A percentile compares a stretch with the other conserved stretches of the same genome.
phyloP scores from a whole-genome alignment of 2,329 filamentous ascomycete genomes.

The Polychaeton citri region DNA sequence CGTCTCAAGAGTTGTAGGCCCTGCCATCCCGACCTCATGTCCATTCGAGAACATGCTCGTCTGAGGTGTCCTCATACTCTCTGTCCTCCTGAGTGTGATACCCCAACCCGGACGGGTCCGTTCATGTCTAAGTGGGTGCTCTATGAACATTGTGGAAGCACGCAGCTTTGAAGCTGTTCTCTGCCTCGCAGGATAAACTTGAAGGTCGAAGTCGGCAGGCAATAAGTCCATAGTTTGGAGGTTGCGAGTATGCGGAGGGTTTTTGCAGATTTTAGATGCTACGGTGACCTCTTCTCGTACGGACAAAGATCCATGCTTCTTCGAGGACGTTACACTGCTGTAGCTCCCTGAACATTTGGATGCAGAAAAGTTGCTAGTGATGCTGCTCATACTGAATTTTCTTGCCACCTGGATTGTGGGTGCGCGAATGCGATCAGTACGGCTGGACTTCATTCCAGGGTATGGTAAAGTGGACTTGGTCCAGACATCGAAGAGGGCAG shows the following conservation, averaged over 20 bases:
- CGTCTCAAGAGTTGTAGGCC: background rate
- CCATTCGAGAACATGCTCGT: background rate
- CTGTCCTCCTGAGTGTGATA: background rate
- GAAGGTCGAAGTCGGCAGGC: background rate
- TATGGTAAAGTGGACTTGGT: slow-evolving; percentile 68
- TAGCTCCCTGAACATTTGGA: slow-evolving; percentile 54
- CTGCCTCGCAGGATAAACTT: background rate
- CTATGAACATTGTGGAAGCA: background rate
- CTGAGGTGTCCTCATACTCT: background rate
- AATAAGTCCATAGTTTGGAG: background rate
- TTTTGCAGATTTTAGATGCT: background rate
- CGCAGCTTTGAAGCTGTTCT: background rate
- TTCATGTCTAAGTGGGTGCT: background rate
- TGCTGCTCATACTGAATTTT: slow-evolving; percentile 71
- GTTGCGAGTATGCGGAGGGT: background rate
- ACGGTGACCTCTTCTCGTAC: background rate
- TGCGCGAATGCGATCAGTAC: slow-evolving; percentile 57
- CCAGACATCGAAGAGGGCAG: slow-evolving; percentile 65
- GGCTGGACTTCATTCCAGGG: slow-evolving; percentile 61
- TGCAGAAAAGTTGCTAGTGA: slow-evolving; percentile 64
- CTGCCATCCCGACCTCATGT: background rate
- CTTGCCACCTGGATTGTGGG: slow-evolving; percentile 81
- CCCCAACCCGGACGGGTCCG: background rate
- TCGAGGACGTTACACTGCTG: slow-evolving; percentile 25
- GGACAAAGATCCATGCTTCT: slow-evolving; percentile 14